Percentiles rank a stretch among this genome's conserved stretches.
Evolutionary conservation across 768 basidiomycete genomes (phyloP).

Genomic region (Serendipita sp.): DNA sequence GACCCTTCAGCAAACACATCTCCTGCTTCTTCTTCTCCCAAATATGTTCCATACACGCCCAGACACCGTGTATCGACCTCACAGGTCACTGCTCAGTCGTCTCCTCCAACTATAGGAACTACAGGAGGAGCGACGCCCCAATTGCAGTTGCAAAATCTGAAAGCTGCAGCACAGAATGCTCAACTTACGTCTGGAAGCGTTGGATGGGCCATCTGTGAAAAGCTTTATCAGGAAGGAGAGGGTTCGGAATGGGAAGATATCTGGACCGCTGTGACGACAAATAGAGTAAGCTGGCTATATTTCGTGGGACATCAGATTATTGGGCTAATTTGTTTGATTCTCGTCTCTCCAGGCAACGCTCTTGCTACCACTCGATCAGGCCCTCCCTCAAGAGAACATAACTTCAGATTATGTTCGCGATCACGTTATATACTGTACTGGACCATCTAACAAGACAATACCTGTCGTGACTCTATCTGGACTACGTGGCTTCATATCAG

Average conservation of each 20-base stretch:
- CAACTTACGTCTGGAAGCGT: conserved; percentile 47
- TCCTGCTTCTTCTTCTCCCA: conserved; percentile 18
- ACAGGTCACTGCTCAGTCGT: conserved; percentile 22
- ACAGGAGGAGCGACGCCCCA: conserved; percentile 49
- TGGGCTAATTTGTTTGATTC: background rate
- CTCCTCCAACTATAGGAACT: conserved; percentile 27
- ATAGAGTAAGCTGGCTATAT: conserved; percentile 37
- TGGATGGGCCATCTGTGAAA: conserved; percentile 69
- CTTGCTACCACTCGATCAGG: conserved; percentile 54
- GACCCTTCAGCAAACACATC: conserved; percentile 10
- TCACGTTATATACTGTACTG: conserved; percentile 58
- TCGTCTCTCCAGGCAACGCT: conserved; percentile 47
- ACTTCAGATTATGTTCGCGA: conserved; percentile 67
- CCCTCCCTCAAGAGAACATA: conserved; percentile 35
- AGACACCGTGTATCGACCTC: conserved; percentile 42
- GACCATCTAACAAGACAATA: conserved; percentile 26
- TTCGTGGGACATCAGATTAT: background rate
- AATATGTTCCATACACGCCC: conserved; percentile 67
- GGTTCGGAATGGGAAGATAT: conserved; percentile 52
- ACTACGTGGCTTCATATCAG: conserved; percentile 49
- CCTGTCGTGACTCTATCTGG: conserved; percentile 70
- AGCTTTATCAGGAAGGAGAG: conserved; percentile 32
- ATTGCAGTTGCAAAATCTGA: conserved; percentile 56
- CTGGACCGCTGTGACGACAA: conserved; percentile 43
- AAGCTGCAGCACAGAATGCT: conserved; percentile 49